These are phyloP conservation scores for Tulasnella sp. DNA, from an alignment of 768 basidiomycete genomes.

Conservation along the genomic window DNA sequence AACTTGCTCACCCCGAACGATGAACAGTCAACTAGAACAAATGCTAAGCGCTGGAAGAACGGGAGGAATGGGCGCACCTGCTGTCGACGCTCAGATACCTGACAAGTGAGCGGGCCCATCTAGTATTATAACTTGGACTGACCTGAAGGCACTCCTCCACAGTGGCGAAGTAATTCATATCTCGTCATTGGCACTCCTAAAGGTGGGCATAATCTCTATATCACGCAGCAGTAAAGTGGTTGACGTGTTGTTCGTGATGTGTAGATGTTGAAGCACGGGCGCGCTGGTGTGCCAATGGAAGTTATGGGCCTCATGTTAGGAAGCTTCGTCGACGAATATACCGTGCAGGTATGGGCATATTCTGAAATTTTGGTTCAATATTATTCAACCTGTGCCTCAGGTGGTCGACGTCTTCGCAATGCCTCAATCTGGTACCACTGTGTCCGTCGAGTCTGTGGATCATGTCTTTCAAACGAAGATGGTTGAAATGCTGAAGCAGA, in stretches of 20 bases:
- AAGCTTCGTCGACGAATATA: constrained; percentile 96
- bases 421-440: constrained; percentile 97
- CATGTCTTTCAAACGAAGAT: constrained; percentile 98
- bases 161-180: constrained; percentile 96
- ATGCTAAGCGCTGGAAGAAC: constrained; percentile 18
- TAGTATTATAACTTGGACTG: constrained; percentile 5
- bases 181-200: constrained; percentile 91
- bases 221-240: neutral
- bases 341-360: constrained; percentile 36
- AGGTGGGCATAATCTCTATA: constrained; percentile 51
- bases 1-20: neutral
- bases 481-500: constrained; percentile 99
- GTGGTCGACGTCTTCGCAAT: constrained; percentile 98
- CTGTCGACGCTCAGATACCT: constrained; percentile 22
- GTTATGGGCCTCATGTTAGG: constrained; percentile 99
- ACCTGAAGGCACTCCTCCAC: neutral
- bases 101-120: constrained; percentile 13
- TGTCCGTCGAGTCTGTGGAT: constrained; percentile 96
- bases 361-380: neutral
- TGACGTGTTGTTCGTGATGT: constrained; percentile 7
- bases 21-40: constrained; percentile 23
- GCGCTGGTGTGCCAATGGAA: constrained; percentile 98
- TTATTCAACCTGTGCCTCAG: constrained; percentile 49
- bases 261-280: constrained; percentile 98
- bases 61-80: constrained; percentile 21